Evolutionary conservation across 2,329 filamentous ascomycete species (phyloP), one percentile per base, ranked within the genome.

Genomic region (Microsporum audouinii): DNA sequence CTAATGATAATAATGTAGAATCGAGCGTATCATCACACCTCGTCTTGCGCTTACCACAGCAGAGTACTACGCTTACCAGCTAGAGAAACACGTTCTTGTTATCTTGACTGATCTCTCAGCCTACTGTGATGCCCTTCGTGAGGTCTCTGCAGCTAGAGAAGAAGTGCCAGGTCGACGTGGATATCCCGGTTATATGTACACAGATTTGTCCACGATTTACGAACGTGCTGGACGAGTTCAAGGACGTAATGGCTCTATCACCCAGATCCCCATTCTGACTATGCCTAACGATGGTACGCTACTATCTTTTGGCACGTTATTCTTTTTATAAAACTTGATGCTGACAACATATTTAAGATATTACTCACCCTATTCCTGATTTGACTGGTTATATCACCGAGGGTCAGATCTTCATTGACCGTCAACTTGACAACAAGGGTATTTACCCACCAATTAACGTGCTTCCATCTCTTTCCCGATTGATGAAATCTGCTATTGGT

Each of bases 101-200:
- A 99, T 99, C 77, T 86, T 99, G 73, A 99, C 95, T 60, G 94
- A 99, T 83, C 80, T 99, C 69, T 94, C 94, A 1, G 91, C 94
- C 57, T 99, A 99, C 83, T 99, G 95, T 76, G 94, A 99, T 76
- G 95, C 94, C 67, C 87, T 99, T 66, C 94, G 94, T 84, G 94
- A 99, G 79, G 94, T 99, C 58, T 99, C 94, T 12, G 92, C 94
- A 60, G 94, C 94, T 59, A 86, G 94, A 80, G 94, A 99, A 83
- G 94, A 99, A 86, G 94, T 99, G 49, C 94, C 94, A 45, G 94
- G 94, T 82, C 92, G 94, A 76, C 92, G 94, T 86, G 94, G 94
- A 84, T 99, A 94, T 81, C 94, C 94, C 60, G 94, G 94, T 89
- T 99, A 99, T 84, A 99, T 99, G 94, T 99, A 99, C 82, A 99